Base-by-base conservation (phyloP, 306 rosid species). In the Cucurbita moschata region DNA sequence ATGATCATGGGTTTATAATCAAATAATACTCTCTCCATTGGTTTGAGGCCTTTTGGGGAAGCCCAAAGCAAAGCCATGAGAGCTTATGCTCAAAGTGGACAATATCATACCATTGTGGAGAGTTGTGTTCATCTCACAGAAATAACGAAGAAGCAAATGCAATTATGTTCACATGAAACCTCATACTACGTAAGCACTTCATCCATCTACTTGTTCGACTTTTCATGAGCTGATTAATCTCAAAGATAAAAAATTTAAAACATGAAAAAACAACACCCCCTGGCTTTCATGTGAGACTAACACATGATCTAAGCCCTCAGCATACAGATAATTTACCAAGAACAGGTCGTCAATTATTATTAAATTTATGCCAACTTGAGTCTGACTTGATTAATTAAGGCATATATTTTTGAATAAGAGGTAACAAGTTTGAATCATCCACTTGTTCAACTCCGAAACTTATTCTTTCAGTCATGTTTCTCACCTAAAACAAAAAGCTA, bases 111-210 rank as follows among this genome's bases (percentile, higher is more conserved):
- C 26, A 26, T 26, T 26, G 26, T 26, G 26, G 26, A 26, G 26
- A 26, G 26, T 26, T 26, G 26, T 23, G 26, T 23, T 23, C 26
- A 23, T 23, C 26, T 23, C 26, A 23, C 26, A 26, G 26, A 19
- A 81, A 76, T 8, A 53, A 75, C 35, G 73, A 66, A 68, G 10
- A 43, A 18, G 23, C 71, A 44, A 43, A 65, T 67, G n/a, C 63
- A 72, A 55, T 54, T 16, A 71, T 71, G 64, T 15, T 37, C 15
- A n/a, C 37, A 54, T 11, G 12, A 71, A 35, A 71, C 10, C 62
- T 52, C 44, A 71, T 19, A 71, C 75, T n/a, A 7, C 10, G 49
- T 1, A 15, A 8, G 63, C 51, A 37, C 5, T 43, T 19, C 54
- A 66, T 11, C 72, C 53, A 66, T 42, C 3, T 21, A 66, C 72